Base-by-base conservation (phyloP, 306 rosid genomes). In the Sicyos edulis region DNA sequence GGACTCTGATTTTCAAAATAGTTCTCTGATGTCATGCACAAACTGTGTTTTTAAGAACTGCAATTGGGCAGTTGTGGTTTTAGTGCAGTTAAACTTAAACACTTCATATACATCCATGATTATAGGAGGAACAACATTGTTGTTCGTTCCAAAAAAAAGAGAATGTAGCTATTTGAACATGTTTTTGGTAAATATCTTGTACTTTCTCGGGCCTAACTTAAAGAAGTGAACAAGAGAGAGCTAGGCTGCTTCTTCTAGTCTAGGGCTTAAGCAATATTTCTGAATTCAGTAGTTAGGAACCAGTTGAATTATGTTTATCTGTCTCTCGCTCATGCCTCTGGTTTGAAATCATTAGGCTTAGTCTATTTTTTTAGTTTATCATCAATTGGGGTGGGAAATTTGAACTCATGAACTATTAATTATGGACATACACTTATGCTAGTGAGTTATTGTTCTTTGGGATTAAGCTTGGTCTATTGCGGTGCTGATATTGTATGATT, bases 1-100 rank as follows among this genome's bases (percentile, higher is more conserved):
- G 74, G 15, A 86, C 80, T 55, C 42, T 53, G 12, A 86, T 83
- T 47, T 55, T 56, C 55, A 86, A 88, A 40, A 1, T 17, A 17
- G 9, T 64, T 40, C 51, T 40, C 29, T 40, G 2, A 11, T 64
- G 10, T 4, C 53, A 10, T 64, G 16, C 19, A 45, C n/a, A 63
- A 63, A 17, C 70, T 63, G 70, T 21, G 21, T 22, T 21, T 8
- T 1, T 1, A 19, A 54, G 59, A 26, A 54, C 24, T 54, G 26
- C 4, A 19, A 19, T 54, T 19, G 59, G 59, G 59, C 5, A 19
- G 59, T 16, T 7, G n/a, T 3, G 68, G 49, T 32, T 61, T 34
- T 61, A 16, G 26, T 62, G 69, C 69, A 62, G 24, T 62, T 32
- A 32, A 32, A 32, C 37, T 26, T 61, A 4, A 64, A 64, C 4